Evolutionary conservation across 2,329 filamentous ascomycete genomes (phyloP), one percentile per base, ranked within the genome.

Genomic region (Pseudogymnoascus verrucosus): DNA sequence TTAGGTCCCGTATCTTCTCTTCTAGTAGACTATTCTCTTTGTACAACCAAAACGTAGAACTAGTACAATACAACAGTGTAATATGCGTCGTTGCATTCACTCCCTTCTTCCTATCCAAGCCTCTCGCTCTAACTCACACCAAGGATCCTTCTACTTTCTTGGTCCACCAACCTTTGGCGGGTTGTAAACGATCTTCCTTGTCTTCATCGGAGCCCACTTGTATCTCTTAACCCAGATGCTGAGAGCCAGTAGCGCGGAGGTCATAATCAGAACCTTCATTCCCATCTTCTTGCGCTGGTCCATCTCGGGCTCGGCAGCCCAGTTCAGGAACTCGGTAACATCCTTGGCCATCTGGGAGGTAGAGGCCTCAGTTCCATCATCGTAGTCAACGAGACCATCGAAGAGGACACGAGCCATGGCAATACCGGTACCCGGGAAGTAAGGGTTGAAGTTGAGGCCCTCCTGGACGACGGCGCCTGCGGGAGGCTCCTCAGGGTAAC

Each of bases 331-430:
- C 81, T 99, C 95, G 66, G 90, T 88, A 66, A 99, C 95, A 73
- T 99, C 95, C 88, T 99, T 99, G 78, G 95, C 95, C 95, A 99
- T 99, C 82, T 99, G 95, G 68, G 93, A 97, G 69, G 92, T 92
- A 67, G 93, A 91, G 60, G 95, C 95, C 62, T 92, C 90, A 44
- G 95, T 99, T 68, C 85, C 92, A 71, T 99, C 95, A 77, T 99
- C 95, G 81, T 98, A 99, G 78, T 99, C 95, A 68, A 99, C 95
- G 64, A 99, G 82, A 68, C 91, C 95, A 71, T 99, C 95, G 80
- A 96, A 99, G 66, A 99, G 87, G 66, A 98, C 95, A 86, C 95
- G 93, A 72, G 89, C 93, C 95, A 99, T 99, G 74, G 90, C 95
- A 77, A 99, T 99, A 76, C 93, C 93, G 71, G 95, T 98, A 76